Base-by-base conservation (phyloP, 1,139 yeast genomes). In the Lodderomyces beijingensis region DNA sequence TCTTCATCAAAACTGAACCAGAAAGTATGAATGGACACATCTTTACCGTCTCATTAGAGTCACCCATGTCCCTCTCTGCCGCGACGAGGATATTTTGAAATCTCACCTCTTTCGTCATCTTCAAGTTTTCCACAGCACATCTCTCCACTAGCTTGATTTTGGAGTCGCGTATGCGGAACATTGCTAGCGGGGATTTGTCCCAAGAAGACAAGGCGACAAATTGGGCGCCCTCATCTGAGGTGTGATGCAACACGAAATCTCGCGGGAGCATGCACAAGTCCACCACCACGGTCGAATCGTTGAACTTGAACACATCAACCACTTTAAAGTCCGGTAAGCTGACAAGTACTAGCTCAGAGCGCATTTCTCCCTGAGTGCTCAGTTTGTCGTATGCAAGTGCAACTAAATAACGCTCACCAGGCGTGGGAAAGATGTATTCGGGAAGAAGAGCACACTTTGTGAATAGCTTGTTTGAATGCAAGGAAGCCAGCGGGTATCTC, bases 251-350 rank as follows among this genome's bases (percentile, higher is more conserved):
- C 25, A 11, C 17, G 4, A n/a, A n/a, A n/a, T n/a, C n/a, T n/a
- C n/a, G n/a, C n/a, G n/a, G n/a, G 4, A 25, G 4, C 14, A 16
- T 9, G 25, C 36, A 38, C n/a, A 37, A 14, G 28, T 34, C 42
- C 2, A 31, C 32, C 15, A 35, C 28, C 11, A 30, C 33, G 3
- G 28, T 11, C 3, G 22, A 24, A 13, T 35, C 38, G 2, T 30
- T 27, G 13, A 33, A 16, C 14, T 30, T 25, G 18, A 27, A 34
- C 3, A 16, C 23, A 13, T 22, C 24, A 2, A 31, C 3, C 3
- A 31, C 14, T n/a, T 22, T 16, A 13, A 39, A 36, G 3, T 25
- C 13, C 5, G 3, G 1, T 12, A 32, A 22, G 12, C 35, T 30
- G 14, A 41, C 13, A 9, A 41, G 23, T n/a, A 27, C 16, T 7